A percentile compares a stretch with the other conserved stretches of the same genome.
phyloP scores from a whole-genome alignment of 176 grass and related monocot species.

The Phoenix dactylifera region DNA sequence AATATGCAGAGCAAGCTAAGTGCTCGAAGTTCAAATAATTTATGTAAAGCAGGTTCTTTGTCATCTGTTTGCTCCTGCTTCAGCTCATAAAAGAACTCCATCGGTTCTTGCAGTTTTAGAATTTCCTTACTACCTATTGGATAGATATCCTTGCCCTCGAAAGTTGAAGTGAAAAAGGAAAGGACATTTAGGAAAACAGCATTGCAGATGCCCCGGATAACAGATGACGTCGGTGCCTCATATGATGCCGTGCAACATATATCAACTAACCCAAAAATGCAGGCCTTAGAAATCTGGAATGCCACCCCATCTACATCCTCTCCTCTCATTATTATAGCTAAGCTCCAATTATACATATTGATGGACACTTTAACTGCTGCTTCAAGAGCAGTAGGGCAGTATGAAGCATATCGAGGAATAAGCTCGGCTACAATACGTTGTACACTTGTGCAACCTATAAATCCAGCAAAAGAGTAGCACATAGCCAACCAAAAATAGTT shows the following conservation, averaged over 20 bases:
- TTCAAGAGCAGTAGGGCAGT: conserved; percentile 84
- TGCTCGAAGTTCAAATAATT: conserved; percentile 63
- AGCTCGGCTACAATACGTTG: conserved; percentile 68
- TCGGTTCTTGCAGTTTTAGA: conserved; percentile 45
- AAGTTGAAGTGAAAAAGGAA: conserved; percentile 78
- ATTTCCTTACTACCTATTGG: conserved; percentile 34
- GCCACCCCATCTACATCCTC: conserved; percentile 40
- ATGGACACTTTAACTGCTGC: conserved; percentile 76
- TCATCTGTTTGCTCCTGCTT: conserved; percentile 45
- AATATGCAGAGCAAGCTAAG: conserved; percentile 77
- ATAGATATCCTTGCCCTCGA: conserved; percentile 79
- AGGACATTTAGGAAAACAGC: conserved; percentile 61
- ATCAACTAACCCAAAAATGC: conserved; percentile 73
- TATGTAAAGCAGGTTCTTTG: conserved; percentile 27
- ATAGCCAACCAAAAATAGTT: too few species aligned
- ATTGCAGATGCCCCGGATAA: conserved; percentile 68
- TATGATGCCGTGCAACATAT: conserved; percentile 71
- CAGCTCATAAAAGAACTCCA: conserved; percentile 40
- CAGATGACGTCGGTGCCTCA: conserved; percentile 70
- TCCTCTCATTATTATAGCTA: conserved; percentile 50
- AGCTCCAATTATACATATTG: conserved; percentile 79
- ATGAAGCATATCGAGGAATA: conserved; percentile 77
- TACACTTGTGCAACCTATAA: conserved; percentile 57
- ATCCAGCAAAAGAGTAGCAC: neutral
- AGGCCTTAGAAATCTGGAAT: conserved; percentile 57